phyloP scores from a whole-genome alignment of 2,329 filamentous ascomycete species.

The Nemania abortiva region DNA sequence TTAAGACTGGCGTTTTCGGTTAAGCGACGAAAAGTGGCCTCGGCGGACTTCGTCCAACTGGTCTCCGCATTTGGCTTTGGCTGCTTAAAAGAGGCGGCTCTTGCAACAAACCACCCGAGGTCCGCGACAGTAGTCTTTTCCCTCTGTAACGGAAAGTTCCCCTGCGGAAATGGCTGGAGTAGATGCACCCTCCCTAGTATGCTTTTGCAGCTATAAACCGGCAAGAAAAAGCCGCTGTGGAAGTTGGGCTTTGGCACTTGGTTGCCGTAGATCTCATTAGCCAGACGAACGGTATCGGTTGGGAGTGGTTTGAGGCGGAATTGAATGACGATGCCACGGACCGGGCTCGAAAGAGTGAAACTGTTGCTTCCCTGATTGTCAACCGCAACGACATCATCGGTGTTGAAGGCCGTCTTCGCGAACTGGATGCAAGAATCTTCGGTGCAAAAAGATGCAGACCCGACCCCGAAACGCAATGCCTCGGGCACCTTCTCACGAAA shows the following conservation, averaged over 20 bases:
- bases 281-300: neutral
- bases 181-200: neutral
- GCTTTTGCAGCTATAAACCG: neutral
- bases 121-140: neutral
- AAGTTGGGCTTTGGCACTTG: neutral
- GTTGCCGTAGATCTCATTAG: neutral
- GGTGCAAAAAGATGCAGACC: neutral
- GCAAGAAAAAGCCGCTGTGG: neutral
- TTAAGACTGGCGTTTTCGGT: neutral
- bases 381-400: neutral
- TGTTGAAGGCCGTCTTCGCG: neutral
- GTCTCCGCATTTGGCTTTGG: neutral
- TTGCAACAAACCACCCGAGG: neutral
- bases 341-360: neutral
- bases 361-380: neutral
- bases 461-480: neutral
- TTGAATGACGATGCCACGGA: neutral
- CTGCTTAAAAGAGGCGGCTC: neutral
- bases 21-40: neutral
- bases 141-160: neutral
- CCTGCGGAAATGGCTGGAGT: neutral
- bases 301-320: neutral
- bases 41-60: neutral
- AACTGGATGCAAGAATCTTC: neutral
- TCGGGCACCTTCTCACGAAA: neutral